A percentile compares a stretch with the other conserved stretches of the same genome.
Evolutionary conservation across 176 grass and related monocot genomes (phyloP).

Genomic region (Aegilops tauschii): DNA sequence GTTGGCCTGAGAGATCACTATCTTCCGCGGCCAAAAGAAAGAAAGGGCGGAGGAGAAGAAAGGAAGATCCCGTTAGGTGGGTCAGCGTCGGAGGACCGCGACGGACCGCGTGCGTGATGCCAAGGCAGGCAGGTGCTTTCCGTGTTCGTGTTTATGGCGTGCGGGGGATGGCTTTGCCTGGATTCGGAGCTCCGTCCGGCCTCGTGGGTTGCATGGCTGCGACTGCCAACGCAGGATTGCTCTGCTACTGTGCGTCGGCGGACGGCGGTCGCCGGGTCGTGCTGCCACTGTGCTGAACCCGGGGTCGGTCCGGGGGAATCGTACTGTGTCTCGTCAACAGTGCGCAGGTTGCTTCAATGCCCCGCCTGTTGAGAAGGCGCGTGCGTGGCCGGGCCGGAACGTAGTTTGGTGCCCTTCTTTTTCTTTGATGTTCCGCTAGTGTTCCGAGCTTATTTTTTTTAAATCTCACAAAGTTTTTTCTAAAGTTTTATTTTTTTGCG

Average conservation of each 20-base stretch:
- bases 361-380: not conserved
- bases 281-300: not conserved
- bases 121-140: not conserved
- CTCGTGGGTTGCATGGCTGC: not conserved
- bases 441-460: too few species aligned
- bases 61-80: conserved; percentile 7
- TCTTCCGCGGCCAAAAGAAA: not conserved
- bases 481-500: too few species aligned
- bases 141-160: not conserved
- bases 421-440: too few species aligned
- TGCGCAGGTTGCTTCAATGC: conserved; percentile 14
- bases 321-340: not conserved
- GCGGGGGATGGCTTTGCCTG: not conserved
- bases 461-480: too few species aligned
- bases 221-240: not conserved
- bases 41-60: not conserved
- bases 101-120: not conserved
- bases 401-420: not conserved
- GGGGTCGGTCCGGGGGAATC: not conserved
- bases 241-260: not conserved
- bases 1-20: not conserved
- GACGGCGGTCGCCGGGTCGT: not conserved
- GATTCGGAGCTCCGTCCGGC: not conserved
- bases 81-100: not conserved
- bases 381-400: not conserved